A percentile compares a stretch with the other conserved stretches of the same genome.
Evolutionary conservation across 345 rosid genomes (phyloP).

Genomic region (Lepidium didymum): DNA sequence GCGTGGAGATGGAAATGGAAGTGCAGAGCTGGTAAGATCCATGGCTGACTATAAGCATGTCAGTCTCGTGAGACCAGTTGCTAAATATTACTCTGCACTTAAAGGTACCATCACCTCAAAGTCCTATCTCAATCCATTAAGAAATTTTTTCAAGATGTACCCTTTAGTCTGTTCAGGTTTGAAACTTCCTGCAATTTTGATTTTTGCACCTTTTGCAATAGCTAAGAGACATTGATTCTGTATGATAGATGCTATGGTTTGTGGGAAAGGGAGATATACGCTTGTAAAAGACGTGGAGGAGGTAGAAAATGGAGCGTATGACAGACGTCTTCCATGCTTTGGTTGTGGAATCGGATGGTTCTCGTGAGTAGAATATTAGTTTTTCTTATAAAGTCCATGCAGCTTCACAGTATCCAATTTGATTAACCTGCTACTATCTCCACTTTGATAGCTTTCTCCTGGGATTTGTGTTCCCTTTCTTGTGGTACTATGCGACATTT

Average conservation of each 20-base stretch:
- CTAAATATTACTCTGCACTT: constrained; percentile 43
- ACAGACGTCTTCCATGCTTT: constrained; percentile 92
- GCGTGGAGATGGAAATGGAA: constrained; percentile 20
- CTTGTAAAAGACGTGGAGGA: constrained; percentile 67
- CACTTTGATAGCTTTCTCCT: constrained; percentile 55
- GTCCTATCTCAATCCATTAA: not conserved
- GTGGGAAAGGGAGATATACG: constrained; percentile 65
- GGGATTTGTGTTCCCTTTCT: constrained; percentile 69
- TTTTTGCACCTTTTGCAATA: not conserved
- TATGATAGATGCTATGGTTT: constrained; percentile 38
- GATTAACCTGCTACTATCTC: not conserved
- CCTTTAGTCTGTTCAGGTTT: not conserved
- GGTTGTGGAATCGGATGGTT: constrained; percentile 98
- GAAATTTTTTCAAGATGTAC: not conserved
- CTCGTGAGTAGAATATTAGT: constrained; percentile 46
- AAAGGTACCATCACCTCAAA: constrained; percentile 44
- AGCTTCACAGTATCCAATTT: not conserved
- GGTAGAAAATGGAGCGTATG: constrained; percentile 56
- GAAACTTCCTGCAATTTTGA: not conserved
- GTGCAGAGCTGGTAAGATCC: constrained; percentile 47
- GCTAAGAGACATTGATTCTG: constrained; percentile 19
- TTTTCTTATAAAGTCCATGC: not conserved
- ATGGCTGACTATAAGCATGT: constrained; percentile 45
- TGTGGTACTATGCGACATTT: constrained; percentile 93
- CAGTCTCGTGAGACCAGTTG: constrained; percentile 72